Percentiles rank a stretch among this genome's conserved stretches.
Conservation (phyloP, 176 grass and related monocot species). For the Bromus sterilis region DNA sequence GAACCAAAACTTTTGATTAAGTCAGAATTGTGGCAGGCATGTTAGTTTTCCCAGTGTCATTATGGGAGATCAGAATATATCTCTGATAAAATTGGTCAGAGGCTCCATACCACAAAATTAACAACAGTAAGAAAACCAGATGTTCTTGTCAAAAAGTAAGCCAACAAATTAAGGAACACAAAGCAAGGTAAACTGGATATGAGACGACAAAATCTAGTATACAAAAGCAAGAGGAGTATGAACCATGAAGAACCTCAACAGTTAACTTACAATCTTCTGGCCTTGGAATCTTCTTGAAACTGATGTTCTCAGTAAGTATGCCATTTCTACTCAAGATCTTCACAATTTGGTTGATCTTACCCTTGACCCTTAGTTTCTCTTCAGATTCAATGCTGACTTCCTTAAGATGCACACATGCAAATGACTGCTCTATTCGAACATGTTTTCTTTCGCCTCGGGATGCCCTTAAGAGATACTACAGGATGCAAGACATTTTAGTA, state of each 20-base stretch:
- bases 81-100: neutral
- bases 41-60: neutral
- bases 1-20: neutral
- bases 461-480: neutral
- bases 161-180: neutral
- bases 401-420: neutral
- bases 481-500: neutral
- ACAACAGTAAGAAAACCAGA: neutral
- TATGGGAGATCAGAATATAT: neutral
- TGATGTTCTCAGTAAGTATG: neutral
- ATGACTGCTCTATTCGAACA: neutral
- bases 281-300: slow-evolving; percentile 1
- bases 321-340: neutral
- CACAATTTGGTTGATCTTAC: neutral
- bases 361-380: neutral
- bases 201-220: too few relatives aligned
- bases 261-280: neutral
- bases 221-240: neutral
- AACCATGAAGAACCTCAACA: neutral
- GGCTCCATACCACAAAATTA: neutral
- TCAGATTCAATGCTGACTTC: slow-evolving; percentile 5
- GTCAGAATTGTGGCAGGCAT: neutral
- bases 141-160: neutral
- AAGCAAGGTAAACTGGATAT: neutral
- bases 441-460: neutral